Conservation (phyloP, 192 early-diverging fungal genomes). For the Backusella mclennaniae region DNA sequence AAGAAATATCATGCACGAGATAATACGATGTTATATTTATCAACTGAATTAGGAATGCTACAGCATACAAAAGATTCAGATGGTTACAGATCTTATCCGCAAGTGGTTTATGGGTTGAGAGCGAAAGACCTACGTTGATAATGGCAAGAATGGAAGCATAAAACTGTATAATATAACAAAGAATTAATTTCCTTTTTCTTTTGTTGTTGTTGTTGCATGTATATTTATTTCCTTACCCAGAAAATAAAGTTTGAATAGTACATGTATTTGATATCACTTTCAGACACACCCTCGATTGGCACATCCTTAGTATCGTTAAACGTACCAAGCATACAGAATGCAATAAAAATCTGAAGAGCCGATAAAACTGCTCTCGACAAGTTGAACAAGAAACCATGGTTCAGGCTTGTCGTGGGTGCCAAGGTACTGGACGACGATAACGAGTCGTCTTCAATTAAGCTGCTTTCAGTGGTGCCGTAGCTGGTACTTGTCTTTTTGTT, state of each 20-base stretch:
- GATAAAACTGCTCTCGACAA: not conserved
- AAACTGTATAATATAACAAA: not conserved
- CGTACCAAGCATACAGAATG: not conserved
- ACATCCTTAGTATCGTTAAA: not conserved
- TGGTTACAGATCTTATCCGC: conserved; percentile 14
- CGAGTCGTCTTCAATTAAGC: not conserved
- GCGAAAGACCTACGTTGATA: conserved; percentile 1
- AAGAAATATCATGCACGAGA: conserved; percentile 10
- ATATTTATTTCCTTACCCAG: not conserved
- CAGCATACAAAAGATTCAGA: conserved; percentile 9
- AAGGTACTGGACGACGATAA: not conserved
- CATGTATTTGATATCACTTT: not conserved
- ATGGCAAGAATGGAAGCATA: not conserved
- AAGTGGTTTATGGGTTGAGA: not conserved
- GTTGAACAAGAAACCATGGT: not conserved
- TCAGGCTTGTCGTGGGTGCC: not conserved
- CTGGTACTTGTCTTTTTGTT: not conserved
- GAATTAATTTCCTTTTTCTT: not conserved
- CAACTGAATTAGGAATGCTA: not conserved
- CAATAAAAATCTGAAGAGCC: not conserved
- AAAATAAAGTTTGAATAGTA: not conserved
- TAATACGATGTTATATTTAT: conserved; percentile 27
- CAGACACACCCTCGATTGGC: not conserved
- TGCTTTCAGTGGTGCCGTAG: not conserved
- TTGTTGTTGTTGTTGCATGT: not conserved